Conservation (phyloP, 2,329 filamentous ascomycete genomes). For the Pyrenophora tritici-repentis region DNA sequence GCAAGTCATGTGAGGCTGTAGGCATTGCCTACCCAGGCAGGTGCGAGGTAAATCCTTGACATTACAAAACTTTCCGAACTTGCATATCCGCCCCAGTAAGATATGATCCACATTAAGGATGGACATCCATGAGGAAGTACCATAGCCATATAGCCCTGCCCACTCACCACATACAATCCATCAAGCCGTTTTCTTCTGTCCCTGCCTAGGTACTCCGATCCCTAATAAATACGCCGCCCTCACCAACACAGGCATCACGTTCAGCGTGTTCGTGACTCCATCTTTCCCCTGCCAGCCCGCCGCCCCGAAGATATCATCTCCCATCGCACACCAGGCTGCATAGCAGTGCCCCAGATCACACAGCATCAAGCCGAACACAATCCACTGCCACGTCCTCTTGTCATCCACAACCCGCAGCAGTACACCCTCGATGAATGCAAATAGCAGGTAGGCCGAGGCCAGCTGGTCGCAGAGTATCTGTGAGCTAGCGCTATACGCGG, state of each 20-base stretch:
- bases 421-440: slow-evolving; percentile 76
- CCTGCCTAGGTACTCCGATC: slow-evolving; percentile 32
- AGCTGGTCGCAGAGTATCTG: slow-evolving; percentile 72
- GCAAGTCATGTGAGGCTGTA: not conserved
- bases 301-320: slow-evolving; percentile 26
- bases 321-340: slow-evolving; percentile 43
- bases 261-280: slow-evolving; percentile 45
- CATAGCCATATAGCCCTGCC: no score
- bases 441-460: slow-evolving; percentile 76
- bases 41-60: no score
- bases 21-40: no score
- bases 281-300: slow-evolving; percentile 46
- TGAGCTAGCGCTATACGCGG: slow-evolving; percentile 46
- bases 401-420: slow-evolving; percentile 72
- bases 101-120: not conserved
- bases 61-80: no score
- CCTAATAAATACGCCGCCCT: slow-evolving; percentile 46
- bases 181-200: slow-evolving; percentile 15
- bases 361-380: slow-evolving; percentile 70
- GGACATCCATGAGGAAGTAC: not conserved
- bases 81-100: no score
- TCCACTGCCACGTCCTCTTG: slow-evolving; percentile 68
- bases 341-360: slow-evolving; percentile 75
- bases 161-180: not conserved
- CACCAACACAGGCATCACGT: slow-evolving; percentile 39